Base-by-base conservation (phyloP, 495 filamentous ascomycete species). In the Aspergillus campestris region DNA sequence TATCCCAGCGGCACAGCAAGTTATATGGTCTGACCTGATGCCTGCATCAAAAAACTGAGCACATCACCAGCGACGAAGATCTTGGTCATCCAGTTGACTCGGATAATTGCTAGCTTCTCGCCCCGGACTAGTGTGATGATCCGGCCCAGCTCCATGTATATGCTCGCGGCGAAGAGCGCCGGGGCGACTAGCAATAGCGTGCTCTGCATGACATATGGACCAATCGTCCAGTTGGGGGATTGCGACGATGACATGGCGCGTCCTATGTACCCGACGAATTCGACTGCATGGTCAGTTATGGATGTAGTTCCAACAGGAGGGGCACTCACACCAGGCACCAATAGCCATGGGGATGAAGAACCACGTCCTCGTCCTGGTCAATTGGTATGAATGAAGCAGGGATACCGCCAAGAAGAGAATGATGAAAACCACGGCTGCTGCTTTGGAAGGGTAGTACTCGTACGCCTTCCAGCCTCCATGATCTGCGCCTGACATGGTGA, bases 101-200 rank as follows among this genome's bases (percentile, higher is more conserved):
- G 55, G 13, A 80, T 49, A 0, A 75, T 24, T 0, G 68, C 59
- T 41, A 62, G 52, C 11, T 64, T 42, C 37, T 71, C 59, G 0
- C 50, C 75, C 1, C 65, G 50, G 10, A 74, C 51, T 4, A 69
- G 53, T 5, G 48, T 24, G 31, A 79, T 71, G 7, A 79, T 48
- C 1, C 77, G 66, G 0, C 67, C 77, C 8, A 79, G 64, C 18
- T 67, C 59, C 74, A 78, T 81, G 57, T 79, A 81, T 29, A 81
- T 73, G 0, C 71, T 73, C 0, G 76, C 77, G 6, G 77, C 74
- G 49, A 68, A 75, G 7, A 77, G 53, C 0, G 69, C 67, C 6
- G 73, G 75, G 0, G 72, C 71, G 7, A 78, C 44, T 2, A 78
- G 62, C 6, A 77, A 58, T 12, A 75, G 54, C 6, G 68, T 47